Evolutionary conservation across 345 rosid species (phyloP), one percentile per base, ranked within the genome.

Genomic region (Brassica carinata): DNA sequence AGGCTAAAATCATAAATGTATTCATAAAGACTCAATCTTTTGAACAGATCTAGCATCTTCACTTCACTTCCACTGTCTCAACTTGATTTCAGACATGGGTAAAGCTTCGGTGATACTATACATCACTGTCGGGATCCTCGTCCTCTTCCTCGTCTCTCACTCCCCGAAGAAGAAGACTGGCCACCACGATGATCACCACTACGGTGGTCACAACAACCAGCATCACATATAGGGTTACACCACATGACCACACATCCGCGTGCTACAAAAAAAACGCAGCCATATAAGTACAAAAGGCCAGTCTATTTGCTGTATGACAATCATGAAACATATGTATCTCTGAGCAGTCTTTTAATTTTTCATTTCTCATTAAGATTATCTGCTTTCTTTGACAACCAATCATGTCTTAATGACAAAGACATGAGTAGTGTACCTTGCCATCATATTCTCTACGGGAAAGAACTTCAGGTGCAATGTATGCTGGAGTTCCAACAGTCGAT

Each of bases 181-280:
- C 51, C 62, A 76, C 70, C 77, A 61, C 75, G 79, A 75, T 1
- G n/a, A n/a, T 72, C 84, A 71, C 76, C 85, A 81, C 64, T 75
- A 77, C 43, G 57, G 85, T 67, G 59, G 77, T 61, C 79, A 64
- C 70, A 76, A 64, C 98, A 64, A 93, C 97, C 79, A 93, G 84
- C 98, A 93, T 93, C 59, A 93, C 97, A 69, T 93, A 93, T 19
- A 93, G 92, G 68, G 97, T 93, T 64, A 93, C 98, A 77, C 98
- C 97, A 84, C 98, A 93, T 26, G 98, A 93, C 98, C 98, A 93
- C 67, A 93, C 98, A 87, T 93, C 98, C 29, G 98, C 98, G 82
- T 89, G 66, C 98, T 93, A 78, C 67, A 85, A 74, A 62, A 69
- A 74, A 68, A 73, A 27, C 55, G 2, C 75, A 73, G 45, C 13